Evolutionary conservation across 495 filamentous ascomycete species (phyloP), one percentile per base, ranked within the genome.

Genomic region (Immersiella caudata): DNA sequence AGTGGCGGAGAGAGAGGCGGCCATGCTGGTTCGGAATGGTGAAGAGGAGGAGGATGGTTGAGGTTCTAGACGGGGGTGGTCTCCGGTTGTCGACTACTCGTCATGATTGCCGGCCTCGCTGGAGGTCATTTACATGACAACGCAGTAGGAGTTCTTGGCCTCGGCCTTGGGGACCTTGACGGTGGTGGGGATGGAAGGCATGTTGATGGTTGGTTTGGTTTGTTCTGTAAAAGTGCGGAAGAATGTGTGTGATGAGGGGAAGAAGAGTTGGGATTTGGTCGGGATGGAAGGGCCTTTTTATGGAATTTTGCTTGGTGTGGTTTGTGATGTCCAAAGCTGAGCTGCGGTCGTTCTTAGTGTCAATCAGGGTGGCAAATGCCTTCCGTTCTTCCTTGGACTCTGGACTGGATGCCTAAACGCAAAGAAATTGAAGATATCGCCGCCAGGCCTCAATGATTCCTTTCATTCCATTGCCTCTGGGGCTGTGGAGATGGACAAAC

Each of bases 81-180:
- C 21, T 55, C 21, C 24, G 21, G 24, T 62, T 62, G 59, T 62
- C 59, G 59, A 62, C 40, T 49, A 62, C 40, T 49, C 59, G 59
- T 24, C 59, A 35, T 20, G 59, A 21, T 14, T 4, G 36, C 49
- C n/a, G 21, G 24, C 22, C 20, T 52, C 63, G 18, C 71, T 62
- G 67, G 72, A 49, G 40, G 69, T 66, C 70, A 75, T 74, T 76
- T 78, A 78, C 76, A 78, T 77, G 70, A 78, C 73, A 68, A 77
- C 75, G 73, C 76, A 78, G 74, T 75, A 76, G 71, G 73, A 68
- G 73, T 71, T 70, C 65, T 65, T 71, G 71, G 71, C 65, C 69
- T 69, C 66, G 67, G 73, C 72, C 74, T 76, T 65, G 66, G 74
- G 76, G 56, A 68, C 67, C 67, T 73, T 69, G 67, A 64, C 67